Conservation (phyloP, 805 yeast species). For the Cyberlindnera galapagoensis region DNA sequence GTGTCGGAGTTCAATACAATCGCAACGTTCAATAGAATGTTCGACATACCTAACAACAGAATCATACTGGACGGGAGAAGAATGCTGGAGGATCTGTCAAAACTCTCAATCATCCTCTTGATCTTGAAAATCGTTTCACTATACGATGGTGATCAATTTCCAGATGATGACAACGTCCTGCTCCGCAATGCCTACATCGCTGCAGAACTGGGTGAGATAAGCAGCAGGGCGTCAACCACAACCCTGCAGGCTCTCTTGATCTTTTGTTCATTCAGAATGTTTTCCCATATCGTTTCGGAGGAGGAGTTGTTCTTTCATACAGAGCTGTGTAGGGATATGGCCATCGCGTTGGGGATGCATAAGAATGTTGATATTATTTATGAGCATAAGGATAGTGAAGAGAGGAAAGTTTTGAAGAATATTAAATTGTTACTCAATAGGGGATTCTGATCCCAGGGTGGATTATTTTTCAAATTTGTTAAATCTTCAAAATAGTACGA, state of each 20-base stretch:
- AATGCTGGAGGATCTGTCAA: slow-evolving; percentile 14
- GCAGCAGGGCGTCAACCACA: slow-evolving; percentile 14
- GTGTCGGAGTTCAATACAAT: slow-evolving; percentile 4
- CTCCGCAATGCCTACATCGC: slow-evolving; percentile 14
- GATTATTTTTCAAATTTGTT: no score
- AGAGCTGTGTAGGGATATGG: slow-evolving; percentile 17
- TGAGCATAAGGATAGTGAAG: slow-evolving; percentile 13
- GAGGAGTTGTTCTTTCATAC: slow-evolving; percentile 15
- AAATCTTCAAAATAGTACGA: no score
- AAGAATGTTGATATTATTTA: slow-evolving; percentile 19
- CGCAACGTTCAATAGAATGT: slow-evolving; percentile 9
- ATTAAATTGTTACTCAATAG: slow-evolving; percentile 14
- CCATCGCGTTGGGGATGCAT: slow-evolving; percentile 17
- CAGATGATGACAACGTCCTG: slow-evolving; percentile 8
- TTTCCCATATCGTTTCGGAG: slow-evolving; percentile 14
- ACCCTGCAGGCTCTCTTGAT: slow-evolving; percentile 15
- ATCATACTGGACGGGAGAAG: slow-evolving; percentile 10
- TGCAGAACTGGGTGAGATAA: slow-evolving; percentile 16
- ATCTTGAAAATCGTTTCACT: slow-evolving; percentile 15
- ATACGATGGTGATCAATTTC: slow-evolving; percentile 8
- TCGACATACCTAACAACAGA: slow-evolving; percentile 2
- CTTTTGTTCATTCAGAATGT: slow-evolving; percentile 14
- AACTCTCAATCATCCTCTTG: slow-evolving; percentile 11
- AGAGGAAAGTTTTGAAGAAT: slow-evolving; percentile 13
- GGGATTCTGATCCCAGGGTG: slow-evolving; percentile 7